Evolutionary conservation across 495 filamentous ascomycete species (phyloP).

Genomic region (Lineolata rhizophorae): DNA sequence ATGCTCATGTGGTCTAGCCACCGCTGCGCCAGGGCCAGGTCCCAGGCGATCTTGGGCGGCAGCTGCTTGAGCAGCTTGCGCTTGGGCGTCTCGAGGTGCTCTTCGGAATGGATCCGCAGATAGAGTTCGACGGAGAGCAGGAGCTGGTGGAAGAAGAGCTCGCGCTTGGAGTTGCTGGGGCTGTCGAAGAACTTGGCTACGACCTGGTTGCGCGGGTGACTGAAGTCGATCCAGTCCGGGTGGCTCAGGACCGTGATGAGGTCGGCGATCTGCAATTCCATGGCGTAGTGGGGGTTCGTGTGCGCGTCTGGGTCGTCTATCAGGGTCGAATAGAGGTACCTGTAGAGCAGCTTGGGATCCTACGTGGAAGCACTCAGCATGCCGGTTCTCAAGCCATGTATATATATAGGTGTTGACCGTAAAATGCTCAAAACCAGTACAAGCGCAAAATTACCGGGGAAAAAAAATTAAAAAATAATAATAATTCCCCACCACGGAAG

Average conservation of each 20-base stretch:
- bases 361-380: too few relatives aligned
- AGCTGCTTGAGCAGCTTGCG: constrained; percentile 33
- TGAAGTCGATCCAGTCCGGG: constrained; percentile 47
- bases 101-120: constrained; percentile 31
- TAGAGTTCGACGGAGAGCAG: constrained; percentile 47
- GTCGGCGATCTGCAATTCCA: constrained; percentile 46
- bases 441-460: too few relatives aligned
- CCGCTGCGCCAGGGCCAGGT: constrained; percentile 40
- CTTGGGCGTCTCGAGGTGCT: constrained; percentile 29
- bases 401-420: constrained; percentile 1
- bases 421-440: too few relatives aligned
- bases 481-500: too few relatives aligned
- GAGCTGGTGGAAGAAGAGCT: constrained; percentile 48
- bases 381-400: too few relatives aligned
- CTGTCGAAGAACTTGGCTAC: constrained; percentile 39
- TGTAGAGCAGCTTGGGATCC: constrained; percentile 15
- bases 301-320: constrained; percentile 22
- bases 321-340: constrained; percentile 19
- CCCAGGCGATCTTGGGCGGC: constrained; percentile 45
- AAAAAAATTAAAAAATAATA: too few relatives aligned
- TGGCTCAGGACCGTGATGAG: constrained; percentile 39
- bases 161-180: constrained; percentile 23
- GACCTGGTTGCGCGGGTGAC: constrained; percentile 36
- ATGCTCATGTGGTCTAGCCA: constrained; percentile 46
- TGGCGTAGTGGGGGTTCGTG: constrained; percentile 23